Evolutionary conservation across 345 rosid species (phyloP).

Genomic region (Euphorbia lathyris): DNA sequence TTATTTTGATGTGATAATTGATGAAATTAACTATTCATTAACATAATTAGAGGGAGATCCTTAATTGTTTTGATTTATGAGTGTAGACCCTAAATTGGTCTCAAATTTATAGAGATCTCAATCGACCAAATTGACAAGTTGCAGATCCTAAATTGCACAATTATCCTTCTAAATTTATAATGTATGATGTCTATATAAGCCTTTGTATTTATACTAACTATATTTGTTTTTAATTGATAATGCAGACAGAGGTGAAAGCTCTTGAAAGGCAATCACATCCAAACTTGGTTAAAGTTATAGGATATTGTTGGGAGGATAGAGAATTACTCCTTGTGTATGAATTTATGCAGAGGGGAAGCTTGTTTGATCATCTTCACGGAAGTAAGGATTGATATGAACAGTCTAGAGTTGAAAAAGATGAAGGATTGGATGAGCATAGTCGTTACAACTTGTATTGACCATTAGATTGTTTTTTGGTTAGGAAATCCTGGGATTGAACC

Average conservation of each 20-base stretch:
- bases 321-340: constrained; percentile 79
- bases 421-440: too few relatives aligned
- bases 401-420: background rate
- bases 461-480: constrained; percentile 21
- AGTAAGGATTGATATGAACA: constrained; percentile 41
- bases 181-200: background rate
- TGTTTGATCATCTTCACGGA: constrained; percentile 76
- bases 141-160: too few relatives aligned
- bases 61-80: constrained; percentile 26
- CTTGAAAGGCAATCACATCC: constrained; percentile 26
- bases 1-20: too few relatives aligned
- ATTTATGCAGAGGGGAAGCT: constrained; percentile 75
- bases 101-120: too few relatives aligned
- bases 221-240: background rate
- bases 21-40: too few relatives aligned
- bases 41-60: constrained; percentile 37
- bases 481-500: constrained; percentile 52
- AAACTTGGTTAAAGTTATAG: constrained; percentile 68
- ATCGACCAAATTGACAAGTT: too few relatives aligned
- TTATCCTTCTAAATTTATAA: too few relatives aligned
- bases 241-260: background rate
- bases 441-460: constrained; percentile 8
- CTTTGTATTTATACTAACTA: background rate
- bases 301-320: constrained; percentile 73
- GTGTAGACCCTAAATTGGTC: constrained; percentile 22